Evolutionary conservation across 768 basidiomycete species (phyloP).

Genomic region (Hebeloma cylindrosporum): DNA sequence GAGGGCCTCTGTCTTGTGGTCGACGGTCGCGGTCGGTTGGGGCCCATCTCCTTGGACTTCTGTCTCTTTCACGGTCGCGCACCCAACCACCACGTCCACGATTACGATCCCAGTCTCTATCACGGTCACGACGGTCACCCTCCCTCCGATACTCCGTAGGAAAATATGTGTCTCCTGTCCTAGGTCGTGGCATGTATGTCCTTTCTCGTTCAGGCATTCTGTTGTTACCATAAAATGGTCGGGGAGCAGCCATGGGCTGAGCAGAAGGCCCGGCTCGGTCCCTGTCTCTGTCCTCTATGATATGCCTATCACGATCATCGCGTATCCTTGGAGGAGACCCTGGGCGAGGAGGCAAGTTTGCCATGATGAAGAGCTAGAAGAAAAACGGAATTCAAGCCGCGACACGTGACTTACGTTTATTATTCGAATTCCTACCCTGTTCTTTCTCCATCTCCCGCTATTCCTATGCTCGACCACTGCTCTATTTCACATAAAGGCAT

Average conservation of each 20-base stretch:
- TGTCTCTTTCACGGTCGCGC: constrained; percentile 17
- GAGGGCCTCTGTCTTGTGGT: constrained; percentile 25
- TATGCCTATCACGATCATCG: constrained; percentile 14
- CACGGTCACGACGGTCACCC: constrained; percentile 24
- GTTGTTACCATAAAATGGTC: constrained; percentile 17
- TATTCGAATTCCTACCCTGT: constrained; percentile 1
- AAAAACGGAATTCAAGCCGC: neutral
- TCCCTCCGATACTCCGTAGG: constrained; percentile 28
- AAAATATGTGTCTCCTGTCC: constrained; percentile 33
- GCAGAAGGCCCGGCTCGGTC: constrained; percentile 27
- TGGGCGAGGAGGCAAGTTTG: constrained; percentile 42
- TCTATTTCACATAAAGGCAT: constrained; percentile 92
- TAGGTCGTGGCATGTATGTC: constrained; percentile 18
- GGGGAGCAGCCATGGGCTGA: constrained; percentile 24
- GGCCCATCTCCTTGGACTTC: constrained; percentile 23
- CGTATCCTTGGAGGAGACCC: constrained; percentile 29
- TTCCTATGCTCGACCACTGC: constrained; percentile 89
- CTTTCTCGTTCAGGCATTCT: constrained; percentile 19
- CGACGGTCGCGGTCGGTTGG: constrained; percentile 27
- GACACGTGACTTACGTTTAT: constrained; percentile 7
- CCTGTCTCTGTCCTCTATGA: constrained; percentile 26
- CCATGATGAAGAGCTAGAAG: constrained; percentile 25
- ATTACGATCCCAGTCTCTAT: constrained; percentile 17
- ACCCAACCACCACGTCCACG: constrained; percentile 13
- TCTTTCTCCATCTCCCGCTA: constrained; percentile 1